Evolutionary conservation across 2,329 filamentous ascomycete genomes (phyloP), one percentile per base, ranked within the genome.

Genomic region (Domatiomyces catenatus): DNA sequence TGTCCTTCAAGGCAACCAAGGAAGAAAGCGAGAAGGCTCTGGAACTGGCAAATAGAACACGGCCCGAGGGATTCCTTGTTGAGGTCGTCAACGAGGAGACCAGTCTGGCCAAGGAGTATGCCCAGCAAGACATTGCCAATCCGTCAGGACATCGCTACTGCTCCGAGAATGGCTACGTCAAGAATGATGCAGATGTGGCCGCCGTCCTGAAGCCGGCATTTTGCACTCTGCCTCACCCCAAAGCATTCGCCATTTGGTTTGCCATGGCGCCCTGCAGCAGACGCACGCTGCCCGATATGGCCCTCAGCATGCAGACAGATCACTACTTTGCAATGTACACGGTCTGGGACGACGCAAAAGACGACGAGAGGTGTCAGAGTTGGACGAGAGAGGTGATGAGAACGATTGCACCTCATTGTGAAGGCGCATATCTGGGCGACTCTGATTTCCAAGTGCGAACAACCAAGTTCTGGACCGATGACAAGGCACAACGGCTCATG

Each of bases 241-340:
- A 73, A 57, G 64, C 69, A 1, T 73, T 71, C 46, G 62, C 71
- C 1, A 61, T 77, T 8, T 78, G 73, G 67, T 75, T 68, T 56
- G 59, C 69, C 8, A 76, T 77, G 74, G 65, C 64, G 26, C 75
- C 75, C 0, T 67, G 66, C 24, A 73, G 69, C 42, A 61, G 66
- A 22, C 61, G 67, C 2, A 44, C 53, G 26, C 61, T 71, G 36
- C 65, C 67, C 0, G 71, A 73, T 51, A 78, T 78, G 75, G 75
- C 75, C 2, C 62, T 76, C 12, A 73, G 68, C 24, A 69, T 77
- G 69, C 74, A 76, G 50, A 69, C 67, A 0, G 75, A 78, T 55
- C 74, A 78, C 59, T 78, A 78, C 60, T 72, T 78, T 58, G 73
- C 75, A 1, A 49, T 74, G 2, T 78, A 77, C 55, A 66, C 71